A percentile compares a stretch with the other conserved stretches of the same genome.
These are phyloP conservation scores for Diutina siamensis DNA, from an alignment of 1,139 yeast species.

Conservation along the genomic window DNA sequence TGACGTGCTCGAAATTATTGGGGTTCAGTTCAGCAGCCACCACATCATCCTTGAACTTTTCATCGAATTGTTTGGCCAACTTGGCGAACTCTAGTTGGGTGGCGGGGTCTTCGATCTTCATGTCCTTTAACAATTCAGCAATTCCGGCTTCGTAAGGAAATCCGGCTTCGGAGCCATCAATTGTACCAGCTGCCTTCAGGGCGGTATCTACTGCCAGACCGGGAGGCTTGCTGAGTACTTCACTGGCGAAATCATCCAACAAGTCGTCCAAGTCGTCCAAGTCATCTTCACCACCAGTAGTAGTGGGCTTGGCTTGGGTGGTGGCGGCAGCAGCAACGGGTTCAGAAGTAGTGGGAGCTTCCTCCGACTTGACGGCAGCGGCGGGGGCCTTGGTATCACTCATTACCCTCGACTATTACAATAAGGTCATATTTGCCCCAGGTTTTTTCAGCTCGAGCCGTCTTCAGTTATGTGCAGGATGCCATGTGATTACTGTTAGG, in stretches of 20 bases:
- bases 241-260: conserved; percentile 69
- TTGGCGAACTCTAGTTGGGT: conserved; percentile 45
- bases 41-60: conserved; percentile 23
- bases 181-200: conserved; percentile 10
- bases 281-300: conserved; percentile 38
- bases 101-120: conserved; percentile 47
- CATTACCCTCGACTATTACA: background rate
- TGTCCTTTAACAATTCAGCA: conserved; percentile 45
- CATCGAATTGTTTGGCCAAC: conserved; percentile 35
- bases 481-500: background rate
- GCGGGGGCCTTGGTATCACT: background rate
- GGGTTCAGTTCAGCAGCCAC: conserved; percentile 20
- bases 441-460: background rate
- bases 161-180: conserved; percentile 24
- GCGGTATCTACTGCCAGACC: conserved; percentile 22
- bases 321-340: background rate
- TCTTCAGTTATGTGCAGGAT: background rate
- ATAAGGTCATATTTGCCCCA: background rate
- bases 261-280: conserved; percentile 63
- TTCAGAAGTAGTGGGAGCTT: background rate
- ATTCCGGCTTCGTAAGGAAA: conserved; percentile 32
- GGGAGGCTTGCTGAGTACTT: conserved; percentile 54
- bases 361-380: background rate
- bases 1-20: conserved; percentile 58
- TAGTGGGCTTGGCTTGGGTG: conserved; percentile 7